Percentiles rank a stretch among this genome's conserved stretches.
Evolutionary conservation across 164 flowering plant genomes (phyloP).

Genomic region (Houttuynia cordata): DNA sequence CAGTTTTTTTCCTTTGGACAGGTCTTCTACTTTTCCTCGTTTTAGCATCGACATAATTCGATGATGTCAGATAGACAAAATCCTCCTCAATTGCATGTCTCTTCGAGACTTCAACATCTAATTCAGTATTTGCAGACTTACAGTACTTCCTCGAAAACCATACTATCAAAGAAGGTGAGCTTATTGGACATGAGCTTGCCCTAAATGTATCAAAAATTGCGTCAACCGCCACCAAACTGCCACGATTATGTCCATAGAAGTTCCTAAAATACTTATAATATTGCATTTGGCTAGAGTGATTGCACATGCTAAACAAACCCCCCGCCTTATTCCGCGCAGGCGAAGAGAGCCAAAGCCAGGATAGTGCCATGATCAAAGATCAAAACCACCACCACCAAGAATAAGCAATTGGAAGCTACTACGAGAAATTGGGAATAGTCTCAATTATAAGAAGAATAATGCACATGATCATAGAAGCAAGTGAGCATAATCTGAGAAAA

Average conservation of each 20-base stretch:
- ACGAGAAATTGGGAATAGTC: too few species aligned
- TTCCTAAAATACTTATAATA: not conserved
- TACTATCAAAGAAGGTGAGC: not conserved
- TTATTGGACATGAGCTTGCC: not conserved
- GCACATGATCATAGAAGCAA: too few species aligned
- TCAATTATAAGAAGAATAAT: too few species aligned
- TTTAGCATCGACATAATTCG: not conserved
- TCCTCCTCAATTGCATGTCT: not conserved
- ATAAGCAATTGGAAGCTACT: not conserved
- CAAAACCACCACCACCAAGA: not conserved
- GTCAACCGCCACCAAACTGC: not conserved
- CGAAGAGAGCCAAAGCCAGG: not conserved
- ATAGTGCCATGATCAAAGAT: not conserved
- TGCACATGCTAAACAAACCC: not conserved
- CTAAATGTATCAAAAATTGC: not conserved
- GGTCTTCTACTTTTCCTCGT: slow-evolving; percentile 5
- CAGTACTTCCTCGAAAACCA: not conserved
- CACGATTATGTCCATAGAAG: not conserved
- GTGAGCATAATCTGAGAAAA: too few species aligned
- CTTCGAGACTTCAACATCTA: not conserved
- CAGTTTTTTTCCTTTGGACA: slow-evolving; percentile 10
- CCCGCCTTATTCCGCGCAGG: not conserved
- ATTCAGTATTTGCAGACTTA: not conserved
- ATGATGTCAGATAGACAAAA: not conserved
- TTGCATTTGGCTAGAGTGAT: not conserved